Base-by-base conservation (phyloP, 306 rosid genomes). In the Acacia crassicarpa region DNA sequence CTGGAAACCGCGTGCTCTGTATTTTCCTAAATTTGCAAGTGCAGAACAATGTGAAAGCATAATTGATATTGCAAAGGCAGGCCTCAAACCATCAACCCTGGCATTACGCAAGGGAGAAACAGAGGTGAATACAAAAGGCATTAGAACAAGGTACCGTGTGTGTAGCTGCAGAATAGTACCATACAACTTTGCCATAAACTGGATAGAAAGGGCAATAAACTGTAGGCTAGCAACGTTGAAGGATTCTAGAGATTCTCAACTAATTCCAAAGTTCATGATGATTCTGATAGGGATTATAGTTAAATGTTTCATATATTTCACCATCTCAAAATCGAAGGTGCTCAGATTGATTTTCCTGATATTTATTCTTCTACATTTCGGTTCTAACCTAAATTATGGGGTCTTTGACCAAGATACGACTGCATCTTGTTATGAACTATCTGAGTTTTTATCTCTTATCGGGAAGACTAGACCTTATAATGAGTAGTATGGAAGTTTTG, bases 1-100 rank as follows among this genome's bases (percentile, higher is more conserved):
- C 81, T 95, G 99, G 98, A 81, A 56, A 49, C 99, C 98, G 12
- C 94, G 94, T 27, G 92, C 96, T 17, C 73, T 89, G 3, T 91
- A 90, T 86, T 95, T 95, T 87, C 98, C 99, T 14, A 89, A 92
- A 86, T 95, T 95, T 83, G 96, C 97, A 70, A 92, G 88, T 73
- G 84, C 89, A 12, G 92, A 92, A 77, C 96, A 92, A 85, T 95
- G 99, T 73, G 88, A 85, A 74, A 85, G 76, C 79, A 80, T 95
- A 72, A 82, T 93, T 67, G 81, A 83, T 51, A 45, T 77, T 74
- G 97, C 98, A 32, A 86, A 53, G 84, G 84, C 79, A 73, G 62
- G 78, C 66, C 94, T 95, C 41, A 84, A 67, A 68, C 98, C 96
- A 41, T 95, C 99, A 9, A n/a, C 80, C 9, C 27, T 93, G 87